Base-by-base conservation (phyloP, 257 asterid species). In the Misopates orontium region DNA sequence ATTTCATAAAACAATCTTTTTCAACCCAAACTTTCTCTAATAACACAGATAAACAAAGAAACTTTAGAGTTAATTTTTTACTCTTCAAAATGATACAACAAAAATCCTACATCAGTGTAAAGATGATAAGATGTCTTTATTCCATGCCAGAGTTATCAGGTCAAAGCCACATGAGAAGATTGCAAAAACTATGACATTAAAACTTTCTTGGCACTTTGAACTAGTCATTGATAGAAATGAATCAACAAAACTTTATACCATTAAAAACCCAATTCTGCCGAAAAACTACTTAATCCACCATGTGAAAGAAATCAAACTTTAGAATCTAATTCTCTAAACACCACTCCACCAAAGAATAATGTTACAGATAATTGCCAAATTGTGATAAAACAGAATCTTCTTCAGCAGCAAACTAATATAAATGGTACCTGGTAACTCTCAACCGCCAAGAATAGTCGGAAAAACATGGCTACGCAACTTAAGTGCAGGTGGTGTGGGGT, bases 401-500 rank as follows among this genome's bases (percentile, higher is more conserved):
- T 18, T 22, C 17, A 25, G 28, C 66, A 57, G 65, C 36, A 60
- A 20, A 50, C 3, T 23, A 20, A 61, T 67, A 74, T 67, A 57
- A 47, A 50, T 53, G 32, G 44, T 58, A 56, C 61, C 48, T 12
- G 28, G 40, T 19, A 51, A 47, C 55, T 54, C 71, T 40, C 54
- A 54, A 49, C 31, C 66, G 49, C 61, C 23, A 80, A 57, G 48
- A 66, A 68, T 36, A 5, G 54, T 15, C 19, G 21, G 41, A n/a
- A 16, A 55, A 4, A 53, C 61, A 87, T 87, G 95, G 84, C 73
- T 10, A 81, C 78, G 76, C 75, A 75, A 73, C 64, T 74, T 42
- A 49, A 54, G 69, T 89, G 96, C 78, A 75, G 62, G 49, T 55
- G 83, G 82, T 89, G 96, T 47, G 68, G 85, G 22, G 56, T 44